A percentile compares a stretch with the other conserved stretches of the same genome.
These are phyloP conservation scores for Pharnaceum exiguum DNA, from an alignment of 148 eudicot species.

Conservation along the genomic window DNA sequence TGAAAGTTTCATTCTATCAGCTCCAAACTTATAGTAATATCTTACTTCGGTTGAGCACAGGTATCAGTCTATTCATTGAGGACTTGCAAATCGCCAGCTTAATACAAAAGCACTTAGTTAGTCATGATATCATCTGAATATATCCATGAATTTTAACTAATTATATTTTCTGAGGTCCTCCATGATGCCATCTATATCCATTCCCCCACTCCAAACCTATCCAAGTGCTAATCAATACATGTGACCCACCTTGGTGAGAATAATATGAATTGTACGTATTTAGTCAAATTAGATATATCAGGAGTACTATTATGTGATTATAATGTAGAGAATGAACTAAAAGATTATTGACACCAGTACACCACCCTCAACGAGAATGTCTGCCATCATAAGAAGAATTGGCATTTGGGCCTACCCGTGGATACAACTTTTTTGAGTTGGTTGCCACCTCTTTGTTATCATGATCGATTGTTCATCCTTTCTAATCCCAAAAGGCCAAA, in stretches of 20 bases:
- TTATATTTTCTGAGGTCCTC: background rate
- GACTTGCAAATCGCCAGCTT: no score
- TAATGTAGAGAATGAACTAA: no score
- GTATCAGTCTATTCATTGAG: no score
- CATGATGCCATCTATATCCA: slow-evolving; percentile 9
- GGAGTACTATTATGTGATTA: no score
- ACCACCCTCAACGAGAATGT: slow-evolving; percentile 11
- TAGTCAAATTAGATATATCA: background rate
- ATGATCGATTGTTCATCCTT: slow-evolving; percentile 1
- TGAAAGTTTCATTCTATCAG: no score
- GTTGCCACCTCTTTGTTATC: slow-evolving; percentile 4
- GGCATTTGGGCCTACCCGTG: background rate
- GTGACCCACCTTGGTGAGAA: background rate
- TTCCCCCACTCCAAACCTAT: background rate
- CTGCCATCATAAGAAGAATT: slow-evolving; percentile 13
- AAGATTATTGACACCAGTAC: no score
- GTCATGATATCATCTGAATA: background rate
- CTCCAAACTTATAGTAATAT: no score
- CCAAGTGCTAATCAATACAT: background rate
- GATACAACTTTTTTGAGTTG: background rate
- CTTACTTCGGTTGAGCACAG: no score
- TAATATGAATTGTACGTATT: background rate
- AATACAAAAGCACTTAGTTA: no score
- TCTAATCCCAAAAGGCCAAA: background rate
- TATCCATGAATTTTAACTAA: background rate